Conservation (phyloP, 352 stramenopile genomes). For the Peronospora tabacina region DNA sequence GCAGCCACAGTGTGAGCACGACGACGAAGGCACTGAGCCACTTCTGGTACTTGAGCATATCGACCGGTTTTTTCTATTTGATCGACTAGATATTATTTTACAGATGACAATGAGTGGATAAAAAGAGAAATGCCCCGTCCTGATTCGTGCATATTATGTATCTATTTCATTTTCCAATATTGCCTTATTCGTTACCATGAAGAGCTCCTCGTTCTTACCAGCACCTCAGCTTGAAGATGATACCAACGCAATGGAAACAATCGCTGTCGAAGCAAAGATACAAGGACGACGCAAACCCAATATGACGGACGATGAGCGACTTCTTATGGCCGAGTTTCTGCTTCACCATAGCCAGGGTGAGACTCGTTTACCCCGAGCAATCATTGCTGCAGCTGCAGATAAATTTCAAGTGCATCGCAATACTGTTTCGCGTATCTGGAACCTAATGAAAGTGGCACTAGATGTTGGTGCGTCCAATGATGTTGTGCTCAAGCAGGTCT, state of each 20-base stretch:
- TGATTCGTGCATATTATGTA: conserved; percentile 14
- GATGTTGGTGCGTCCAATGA: conserved; percentile 14
- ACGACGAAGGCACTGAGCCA: conserved; percentile 45
- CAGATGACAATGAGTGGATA: conserved; percentile 5
- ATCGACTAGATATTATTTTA: too few relatives aligned
- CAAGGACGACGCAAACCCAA: conserved; percentile 25
- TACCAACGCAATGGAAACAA: background rate
- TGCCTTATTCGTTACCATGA: background rate
- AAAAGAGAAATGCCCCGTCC: background rate
- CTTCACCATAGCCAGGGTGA: conserved; percentile 30
- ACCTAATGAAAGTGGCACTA: conserved; percentile 28
- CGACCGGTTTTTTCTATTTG: conserved; percentile 10
- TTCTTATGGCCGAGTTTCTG: conserved; percentile 33
- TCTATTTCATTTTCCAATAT: too few relatives aligned
- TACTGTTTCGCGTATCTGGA: conserved; percentile 38
- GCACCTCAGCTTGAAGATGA: conserved; percentile 2
- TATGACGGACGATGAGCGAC: conserved; percentile 32
- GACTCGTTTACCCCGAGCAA: conserved; percentile 24
- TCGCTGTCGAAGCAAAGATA: background rate
- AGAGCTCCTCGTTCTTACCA: background rate
- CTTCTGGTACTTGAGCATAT: conserved; percentile 79
- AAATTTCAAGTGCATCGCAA: conserved; percentile 38
- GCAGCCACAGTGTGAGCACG: conserved; percentile 45
- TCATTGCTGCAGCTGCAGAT: conserved; percentile 29
- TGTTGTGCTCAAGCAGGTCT: conserved; percentile 30